Conservation (phyloP, 208 protist species). For the Crithidia expoeki region DNA sequence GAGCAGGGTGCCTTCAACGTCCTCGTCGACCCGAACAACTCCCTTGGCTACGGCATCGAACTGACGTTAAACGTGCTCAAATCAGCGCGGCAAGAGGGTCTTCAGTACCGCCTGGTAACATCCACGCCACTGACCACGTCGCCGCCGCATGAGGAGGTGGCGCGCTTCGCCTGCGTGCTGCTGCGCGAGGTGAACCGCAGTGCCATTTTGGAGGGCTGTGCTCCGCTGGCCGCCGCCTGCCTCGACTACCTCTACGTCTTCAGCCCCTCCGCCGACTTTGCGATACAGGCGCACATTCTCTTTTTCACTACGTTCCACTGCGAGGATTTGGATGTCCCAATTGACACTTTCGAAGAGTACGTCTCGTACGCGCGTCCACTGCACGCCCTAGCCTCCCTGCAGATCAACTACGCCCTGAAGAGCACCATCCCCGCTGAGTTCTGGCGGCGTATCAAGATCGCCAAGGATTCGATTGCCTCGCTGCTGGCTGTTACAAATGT, state of each 20-base stretch:
- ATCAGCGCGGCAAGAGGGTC: constrained; percentile 63
- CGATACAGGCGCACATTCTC: constrained; percentile 77
- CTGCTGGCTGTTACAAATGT: constrained; percentile 75
- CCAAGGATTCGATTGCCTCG: constrained; percentile 77
- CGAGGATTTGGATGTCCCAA: constrained; percentile 80
- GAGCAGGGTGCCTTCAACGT: constrained; percentile 72
- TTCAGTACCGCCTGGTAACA: constrained; percentile 73
- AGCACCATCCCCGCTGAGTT: constrained; percentile 75
- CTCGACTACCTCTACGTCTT: constrained; percentile 86
- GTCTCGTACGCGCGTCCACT: constrained; percentile 79
- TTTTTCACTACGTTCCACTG: constrained; percentile 85
- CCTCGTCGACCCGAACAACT: constrained; percentile 69
- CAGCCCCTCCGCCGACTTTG: constrained; percentile 66
- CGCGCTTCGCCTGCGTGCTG: constrained; percentile 72
- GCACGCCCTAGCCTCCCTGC: constrained; percentile 69
- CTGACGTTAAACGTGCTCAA: constrained; percentile 73
- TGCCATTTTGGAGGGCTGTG: constrained; percentile 77
- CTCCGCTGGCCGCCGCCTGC: constrained; percentile 80
- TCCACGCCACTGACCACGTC: constrained; percentile 31
- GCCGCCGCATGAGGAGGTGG: constrained; percentile 65
- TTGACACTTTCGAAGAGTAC: constrained; percentile 86
- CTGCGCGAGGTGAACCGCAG: constrained; percentile 83
- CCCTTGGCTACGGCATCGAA: constrained; percentile 76
- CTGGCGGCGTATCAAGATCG: constrained; percentile 80
- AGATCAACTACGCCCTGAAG: constrained; percentile 86